Evolutionary conservation across 225 moss, liverwort and hornwort genomes (phyloP).

Genomic region (Sphagnum contortum): DNA sequence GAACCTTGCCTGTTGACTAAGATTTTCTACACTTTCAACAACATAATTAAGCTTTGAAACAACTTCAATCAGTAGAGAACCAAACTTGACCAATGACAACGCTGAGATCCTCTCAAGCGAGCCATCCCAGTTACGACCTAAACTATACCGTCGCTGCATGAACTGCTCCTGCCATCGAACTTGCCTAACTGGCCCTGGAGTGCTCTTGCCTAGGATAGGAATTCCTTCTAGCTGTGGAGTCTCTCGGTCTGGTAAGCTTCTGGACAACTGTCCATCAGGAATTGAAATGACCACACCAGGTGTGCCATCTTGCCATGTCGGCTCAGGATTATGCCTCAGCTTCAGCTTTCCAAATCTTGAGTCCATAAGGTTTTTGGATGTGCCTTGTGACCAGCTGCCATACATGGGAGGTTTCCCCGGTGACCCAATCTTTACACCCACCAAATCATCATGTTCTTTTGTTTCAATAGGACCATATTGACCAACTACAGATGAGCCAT

Average conservation of each 20-base stretch:
- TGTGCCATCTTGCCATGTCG: conserved; percentile 13
- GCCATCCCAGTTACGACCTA: conserved; percentile 66
- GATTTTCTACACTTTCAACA: conserved; percentile 62
- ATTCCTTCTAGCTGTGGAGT: conserved; percentile 2
- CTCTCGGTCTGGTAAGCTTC: conserved; percentile 5
- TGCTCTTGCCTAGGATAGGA: conserved; percentile 6
- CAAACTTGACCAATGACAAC: conserved; percentile 82
- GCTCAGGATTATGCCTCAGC: too few species aligned
- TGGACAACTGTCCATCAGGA: conserved; percentile 11
- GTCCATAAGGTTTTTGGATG: too few species aligned
- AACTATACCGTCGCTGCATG: conserved; percentile 39
- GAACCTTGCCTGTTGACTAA: conserved; percentile 54
- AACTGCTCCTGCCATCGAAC: conserved; percentile 53
- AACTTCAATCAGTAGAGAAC: conserved; percentile 76
- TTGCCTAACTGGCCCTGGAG: conserved; percentile 7
- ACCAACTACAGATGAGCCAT: too few species aligned
- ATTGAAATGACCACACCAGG: conserved; percentile 14
- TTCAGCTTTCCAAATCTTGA: too few species aligned
- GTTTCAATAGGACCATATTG: too few species aligned
- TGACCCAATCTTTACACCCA: too few species aligned
- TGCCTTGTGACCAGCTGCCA: too few species aligned
- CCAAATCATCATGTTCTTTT: too few species aligned
- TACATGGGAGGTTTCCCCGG: too few species aligned
- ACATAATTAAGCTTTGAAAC: conserved; percentile 85
- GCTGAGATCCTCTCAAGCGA: conserved; percentile 83